Evolutionary conservation across 768 basidiomycete genomes (phyloP), one percentile per base, ranked within the genome.

Genomic region (Tephrocybe sp.): DNA sequence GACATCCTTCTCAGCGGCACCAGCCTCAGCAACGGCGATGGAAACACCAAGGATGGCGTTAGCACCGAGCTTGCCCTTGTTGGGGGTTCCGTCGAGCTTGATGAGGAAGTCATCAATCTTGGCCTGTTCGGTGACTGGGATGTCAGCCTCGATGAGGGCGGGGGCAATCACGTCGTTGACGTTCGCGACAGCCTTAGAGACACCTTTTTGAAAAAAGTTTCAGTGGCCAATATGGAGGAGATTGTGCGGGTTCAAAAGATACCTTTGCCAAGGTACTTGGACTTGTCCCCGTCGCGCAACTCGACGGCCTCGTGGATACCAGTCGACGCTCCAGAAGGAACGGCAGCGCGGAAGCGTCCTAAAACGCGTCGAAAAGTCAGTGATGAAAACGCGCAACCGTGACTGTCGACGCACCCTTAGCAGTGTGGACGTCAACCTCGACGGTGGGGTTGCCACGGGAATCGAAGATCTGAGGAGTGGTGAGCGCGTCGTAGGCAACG

Each of bases 11-110:
- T 97, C 91, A 45, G 84, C 91, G 39, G 97, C 97, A 60, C 78
- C 97, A 56, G 97, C 97, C 73, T 91, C 87, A 38, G 90, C 82
- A 46, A 89, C 92, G 31, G 96, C 96, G 69, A 98, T 98, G 54
- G 92, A 95, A 64, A 99, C 91, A 71, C 94, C 97, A 53, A 99
- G 90, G 72, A 98, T 98, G 65, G 97, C 97, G 70, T 99, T 99
- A 46, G 97, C 97, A 63, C 97, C 97, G 65, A 98, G 87, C 71
- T 96, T 96, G 71, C 93, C 95, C 83, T 99, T 99, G 88, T 99
- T 99, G 55, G 92, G 76, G 55, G 94, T 94, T 49, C 92, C 93
- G 66, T 99, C 97, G 62, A 92, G 84, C 76, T 97, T 93, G 84
- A 98, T 96, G 69, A 99, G 80, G 77, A 98, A 87, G 71, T 97